Evolutionary conservation across 202 grass and related monocot species (phyloP).

Genomic region (Dendrocalamus latiflorus): DNA sequence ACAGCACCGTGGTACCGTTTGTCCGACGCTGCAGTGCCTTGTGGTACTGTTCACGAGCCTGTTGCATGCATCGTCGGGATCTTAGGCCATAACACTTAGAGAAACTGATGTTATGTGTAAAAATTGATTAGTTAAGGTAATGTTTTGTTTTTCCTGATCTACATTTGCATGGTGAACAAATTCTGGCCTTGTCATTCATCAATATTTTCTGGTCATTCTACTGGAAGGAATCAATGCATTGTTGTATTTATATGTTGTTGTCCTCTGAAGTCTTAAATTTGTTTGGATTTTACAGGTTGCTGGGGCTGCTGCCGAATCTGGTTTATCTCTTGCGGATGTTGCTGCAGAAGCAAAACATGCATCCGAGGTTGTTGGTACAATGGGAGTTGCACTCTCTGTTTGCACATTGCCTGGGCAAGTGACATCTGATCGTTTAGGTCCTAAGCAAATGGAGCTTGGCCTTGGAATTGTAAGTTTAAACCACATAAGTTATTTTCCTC

Average conservation of each 20-base stretch:
- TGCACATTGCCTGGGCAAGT: slow-evolving; percentile 97
- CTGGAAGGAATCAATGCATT: not conserved
- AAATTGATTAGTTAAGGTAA: not conserved
- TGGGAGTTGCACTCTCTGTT: slow-evolving; percentile 97
- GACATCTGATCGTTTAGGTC: slow-evolving; percentile 89
- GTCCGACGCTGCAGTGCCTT: too few relatives aligned
- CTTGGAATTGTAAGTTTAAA: slow-evolving; percentile 93
- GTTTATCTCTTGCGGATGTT: slow-evolving; percentile 86
- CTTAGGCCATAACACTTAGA: too few relatives aligned
- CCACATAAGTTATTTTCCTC: too few relatives aligned
- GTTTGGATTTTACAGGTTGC: slow-evolving; percentile 72
- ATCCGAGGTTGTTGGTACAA: slow-evolving; percentile 89
- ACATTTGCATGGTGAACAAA: not conserved
- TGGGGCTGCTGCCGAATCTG: slow-evolving; percentile 91
- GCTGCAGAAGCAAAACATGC: too few relatives aligned
- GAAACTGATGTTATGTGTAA: not conserved
- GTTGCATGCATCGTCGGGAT: too few relatives aligned
- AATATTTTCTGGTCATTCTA: slow-evolving; percentile 11
- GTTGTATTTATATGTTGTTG: slow-evolving; percentile 16
- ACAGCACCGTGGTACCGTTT: too few relatives aligned
- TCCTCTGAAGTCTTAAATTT: not conserved
- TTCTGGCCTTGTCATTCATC: not conserved
- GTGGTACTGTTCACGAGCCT: too few relatives aligned
- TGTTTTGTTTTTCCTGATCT: not conserved
- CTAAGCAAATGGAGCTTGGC: slow-evolving; percentile 90